phyloP scores from a whole-genome alignment of 352 stramenopile species.

The Globisporangium paroecandrum region DNA sequence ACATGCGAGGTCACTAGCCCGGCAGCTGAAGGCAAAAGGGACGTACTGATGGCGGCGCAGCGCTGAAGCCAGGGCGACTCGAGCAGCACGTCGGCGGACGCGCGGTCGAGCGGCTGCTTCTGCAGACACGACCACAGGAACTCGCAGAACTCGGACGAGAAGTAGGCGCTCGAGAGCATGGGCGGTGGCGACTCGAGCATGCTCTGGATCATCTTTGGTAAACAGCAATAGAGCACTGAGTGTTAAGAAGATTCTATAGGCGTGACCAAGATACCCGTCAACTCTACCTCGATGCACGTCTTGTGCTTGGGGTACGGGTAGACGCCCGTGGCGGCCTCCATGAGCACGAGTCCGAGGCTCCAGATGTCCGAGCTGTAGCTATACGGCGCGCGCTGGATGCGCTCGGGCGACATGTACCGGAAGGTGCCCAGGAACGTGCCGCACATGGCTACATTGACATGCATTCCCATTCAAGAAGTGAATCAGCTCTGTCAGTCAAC shows the following conservation, averaged over 20 bases:
- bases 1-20: background rate
- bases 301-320: conserved; percentile 86
- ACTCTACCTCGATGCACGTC: conserved; percentile 63
- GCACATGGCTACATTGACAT: conserved; percentile 69
- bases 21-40: background rate
- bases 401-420: conserved; percentile 92
- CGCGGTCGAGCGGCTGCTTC: conserved; percentile 62
- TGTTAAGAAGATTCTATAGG: background rate
- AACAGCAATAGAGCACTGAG: background rate
- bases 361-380: conserved; percentile 91
- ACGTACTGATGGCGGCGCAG: conserved; percentile 66
- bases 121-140: conserved; percentile 67
- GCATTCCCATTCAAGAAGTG: background rate
- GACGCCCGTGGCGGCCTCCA: conserved; percentile 88
- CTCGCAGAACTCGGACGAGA: conserved; percentile 69
- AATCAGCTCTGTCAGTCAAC: background rate
- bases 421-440: conserved; percentile 94
- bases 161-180: conserved; percentile 60
- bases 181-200: conserved; percentile 69
- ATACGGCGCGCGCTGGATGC: conserved; percentile 87
- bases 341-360: conserved; percentile 89
- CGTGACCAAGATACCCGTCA: background rate
- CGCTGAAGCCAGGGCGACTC: conserved; percentile 72
- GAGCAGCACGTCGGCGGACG: conserved; percentile 56
- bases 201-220: conserved; percentile 58